phyloP scores from a whole-genome alignment of 2,329 filamentous ascomycete genomes.

The Penicillium sp. region DNA sequence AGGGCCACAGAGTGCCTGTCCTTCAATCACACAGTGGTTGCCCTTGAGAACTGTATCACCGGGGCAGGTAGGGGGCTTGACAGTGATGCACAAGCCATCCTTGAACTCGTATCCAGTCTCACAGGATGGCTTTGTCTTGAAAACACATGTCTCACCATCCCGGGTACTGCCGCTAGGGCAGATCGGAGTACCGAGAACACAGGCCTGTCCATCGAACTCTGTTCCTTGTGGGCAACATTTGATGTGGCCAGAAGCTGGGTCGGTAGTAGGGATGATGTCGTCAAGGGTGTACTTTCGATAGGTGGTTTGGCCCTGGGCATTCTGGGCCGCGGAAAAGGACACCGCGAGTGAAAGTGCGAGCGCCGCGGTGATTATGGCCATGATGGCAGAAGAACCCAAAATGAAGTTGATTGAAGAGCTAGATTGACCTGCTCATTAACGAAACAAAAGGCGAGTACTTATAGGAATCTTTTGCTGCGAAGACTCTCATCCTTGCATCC shows the following conservation, averaged over 20 bases:
- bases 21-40: background rate
- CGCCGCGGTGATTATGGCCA: background rate
- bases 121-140: background rate
- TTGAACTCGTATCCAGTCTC: background rate
- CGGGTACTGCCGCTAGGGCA: constrained; percentile 7
- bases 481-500: background rate
- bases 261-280: constrained; percentile 8
- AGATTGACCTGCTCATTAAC: too few species aligned
- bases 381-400: background rate
- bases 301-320: background rate
- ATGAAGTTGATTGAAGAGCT: background rate
- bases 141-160: background rate
- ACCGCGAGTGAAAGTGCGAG: background rate
- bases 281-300: constrained; percentile 6
- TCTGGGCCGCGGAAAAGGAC: background rate
- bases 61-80: background rate
- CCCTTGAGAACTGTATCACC: background rate
- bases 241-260: constrained; percentile 6
- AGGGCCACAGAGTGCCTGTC: constrained; percentile 2
- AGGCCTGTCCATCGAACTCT: constrained; percentile 7
- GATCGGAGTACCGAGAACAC: constrained; percentile 1
- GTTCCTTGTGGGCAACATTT: constrained; percentile 8
- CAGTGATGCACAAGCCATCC: background rate
- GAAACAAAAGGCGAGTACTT: background rate
- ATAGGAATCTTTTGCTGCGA: background rate